Base-by-base conservation (phyloP, 1,284 basidiomycete species). In the Puccinia triticina region DNA sequence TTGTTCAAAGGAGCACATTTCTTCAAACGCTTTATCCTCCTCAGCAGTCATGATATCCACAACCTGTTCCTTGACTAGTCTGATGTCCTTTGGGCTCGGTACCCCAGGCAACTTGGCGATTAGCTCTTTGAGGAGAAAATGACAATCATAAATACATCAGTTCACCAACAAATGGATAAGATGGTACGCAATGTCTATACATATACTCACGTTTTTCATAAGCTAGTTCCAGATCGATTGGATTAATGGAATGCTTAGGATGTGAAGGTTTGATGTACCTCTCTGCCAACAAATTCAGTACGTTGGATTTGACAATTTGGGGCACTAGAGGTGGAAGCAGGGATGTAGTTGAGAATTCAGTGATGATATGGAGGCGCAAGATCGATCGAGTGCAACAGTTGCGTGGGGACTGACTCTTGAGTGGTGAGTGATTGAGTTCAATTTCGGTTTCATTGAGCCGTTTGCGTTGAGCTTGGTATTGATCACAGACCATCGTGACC, bases 151-250 rank as follows among this genome's bases (percentile, higher is more conserved):
- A 32, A 61, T 16, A 61, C 59, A 12, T 61, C 34, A 8, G n/a
- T 61, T 34, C 29, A 29, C 7, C 8, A 72, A 16, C 3, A 59
- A 29, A 26, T 21, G 34, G 50, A 23, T 10, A 5, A 37, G 18
- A 55, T 34, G 29, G 40, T 12, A 43, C 7, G 40, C 40, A 12
- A 12, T 43, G 40, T 43, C n/a, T n/a, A 43, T 43, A 43, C 12
- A 43, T 43, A n/a, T 43, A 72, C 43, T 40, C n/a, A 79, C 77
- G 77, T 67, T 79, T 79, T 69, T 79, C 77, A 34, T 50, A 72
- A 7, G 77, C 77, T n/a, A 79, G 32, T 53, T 53, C 64, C 26
- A 69, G 29, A 59, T 79, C 77, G 1, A 40, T 69, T 26, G 77
- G 53, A 29, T 32, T 57, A 29, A 79, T 72, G 5, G 77, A 71